Conservation (phyloP, 179 eudicot species). For the Sideroxylon spinosum region DNA sequence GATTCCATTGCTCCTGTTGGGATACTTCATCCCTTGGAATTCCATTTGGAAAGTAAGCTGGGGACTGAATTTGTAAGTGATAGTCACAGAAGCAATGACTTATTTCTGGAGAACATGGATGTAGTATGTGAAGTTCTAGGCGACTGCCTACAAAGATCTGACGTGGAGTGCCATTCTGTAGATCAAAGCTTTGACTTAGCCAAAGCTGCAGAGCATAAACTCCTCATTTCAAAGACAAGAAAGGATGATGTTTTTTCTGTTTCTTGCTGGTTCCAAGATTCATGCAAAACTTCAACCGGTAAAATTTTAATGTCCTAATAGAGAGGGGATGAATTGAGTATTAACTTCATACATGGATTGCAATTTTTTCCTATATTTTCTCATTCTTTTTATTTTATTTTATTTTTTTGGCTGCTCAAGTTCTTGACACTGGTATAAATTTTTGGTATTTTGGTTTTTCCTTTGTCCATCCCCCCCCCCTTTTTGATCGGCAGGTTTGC, state of each 20-base stretch:
- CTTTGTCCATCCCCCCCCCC: neutral
- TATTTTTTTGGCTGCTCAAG: neutral
- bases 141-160: constrained; percentile 31
- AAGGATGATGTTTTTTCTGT: constrained; percentile 51
- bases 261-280: constrained; percentile 66
- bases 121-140: constrained; percentile 63
- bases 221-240: constrained; percentile 53
- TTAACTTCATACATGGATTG: neutral
- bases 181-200: constrained; percentile 23
- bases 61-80: constrained; percentile 27
- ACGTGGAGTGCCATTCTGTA: constrained; percentile 24
- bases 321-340: neutral
- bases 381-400: neutral
- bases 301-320: constrained; percentile 16
- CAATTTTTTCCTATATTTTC: neutral
- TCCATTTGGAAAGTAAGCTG: constrained; percentile 70
- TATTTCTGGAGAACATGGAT: constrained; percentile 31
- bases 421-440: neutral
- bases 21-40: constrained; percentile 83
- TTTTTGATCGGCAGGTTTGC: constrained; percentile 52
- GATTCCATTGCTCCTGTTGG: constrained; percentile 96
- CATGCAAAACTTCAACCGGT: constrained; percentile 49
- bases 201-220: constrained; percentile 21
- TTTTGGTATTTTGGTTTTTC: constrained; percentile 10
- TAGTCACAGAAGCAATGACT: constrained; percentile 26